Evolutionary conservation across 768 basidiomycete genomes (phyloP), one percentile per base, ranked within the genome.

Genomic region (Mycena albidolilacea): DNA sequence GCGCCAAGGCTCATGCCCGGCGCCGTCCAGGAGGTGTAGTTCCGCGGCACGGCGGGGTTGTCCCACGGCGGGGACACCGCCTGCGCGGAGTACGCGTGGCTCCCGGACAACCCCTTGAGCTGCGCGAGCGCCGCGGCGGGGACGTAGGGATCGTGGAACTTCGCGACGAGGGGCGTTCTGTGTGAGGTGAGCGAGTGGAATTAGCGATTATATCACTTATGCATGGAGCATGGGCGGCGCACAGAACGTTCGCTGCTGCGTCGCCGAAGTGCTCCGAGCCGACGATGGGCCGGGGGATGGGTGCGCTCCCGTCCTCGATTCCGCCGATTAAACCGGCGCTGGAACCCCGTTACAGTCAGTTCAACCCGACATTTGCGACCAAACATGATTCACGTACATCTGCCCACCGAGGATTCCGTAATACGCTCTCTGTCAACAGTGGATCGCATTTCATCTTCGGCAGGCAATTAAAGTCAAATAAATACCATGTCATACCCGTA

Each of bases 21-120:
- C 7, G 59, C 75, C n/a, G 76, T 82, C 78, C 78, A 82, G 11
- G 78, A 75, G 3, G 79, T 78, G 67, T 82, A 82, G 63, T 80
- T 81, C 5, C 81, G 76, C 12, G 81, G 80, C 35, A 69, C 71
- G 5, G 52, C 52, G 0, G 76, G 55, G 50, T 75, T 71, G 30
- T 82, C 81, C 67, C 78, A 82, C 1, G 81, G 81, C 1, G 77
- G 81, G 2, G 80, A 82, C 3, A 78, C 77, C 1, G 81, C 81
- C 50, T 79, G 78, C 8, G 77, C 76, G n/a, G 67, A 74, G 46
- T 74, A 76, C 6, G 70, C 23, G 57, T 78, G 79, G 4, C 75
- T 41, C 12, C 30, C 64, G 7, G 61, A 43, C 7, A 78, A 68
- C 35, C 67, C 21, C 5, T 60, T 69, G 12, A 82, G 75, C 23